Base-by-base conservation (phyloP, 169 alveolate species). In the Eimeria brunetti region DNA sequence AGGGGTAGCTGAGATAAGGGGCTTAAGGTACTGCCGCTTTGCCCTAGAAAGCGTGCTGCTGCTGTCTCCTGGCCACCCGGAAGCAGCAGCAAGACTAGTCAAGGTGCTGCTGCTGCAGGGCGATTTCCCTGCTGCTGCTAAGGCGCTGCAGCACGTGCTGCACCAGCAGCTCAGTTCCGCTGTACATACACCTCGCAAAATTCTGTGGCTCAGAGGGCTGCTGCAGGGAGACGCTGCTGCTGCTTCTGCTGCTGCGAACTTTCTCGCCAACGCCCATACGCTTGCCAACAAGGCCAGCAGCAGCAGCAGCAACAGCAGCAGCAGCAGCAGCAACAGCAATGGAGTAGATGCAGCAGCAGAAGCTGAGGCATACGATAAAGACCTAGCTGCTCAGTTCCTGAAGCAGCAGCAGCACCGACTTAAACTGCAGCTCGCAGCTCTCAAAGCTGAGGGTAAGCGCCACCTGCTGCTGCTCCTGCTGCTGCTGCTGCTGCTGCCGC, bases 31-130 rank as follows among this genome's bases (percentile, higher is more conserved):
- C 53, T 89, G 89, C 33, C 58, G 95, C 16, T 46, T 62, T n/a
- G 95, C 95, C n/a, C 95, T 89, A 5, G 95, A 89, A 80, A 51
- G 85, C 53, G 95, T 56, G 14, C 75, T 89, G 62, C 95, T 89
- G 53, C 64, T 89, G n/a, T 80, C 84, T 33, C 95, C 95, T 11
- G 78, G 85, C 60, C 95, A 89, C 49, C 76, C 67, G 18, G 89
- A 64, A n/a, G 95, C 95, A 20, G 85, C 88, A 53, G 80, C 89
- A 22, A 49, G 95, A 20, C 95, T 89, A 44, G 80, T 89, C 33
- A 89, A 89, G 51, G 95, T 89, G 58, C 69, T 89, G 67, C 64
- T 89, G 80, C 95, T 89, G 44, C 89, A 71, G 58, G 95, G 95
- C 22, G 95, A 89, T 71, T 89, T 89, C 60, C 88, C 88, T 56